phyloP scores from a whole-genome alignment of 805 yeast genomes.

The Candida michaelii region DNA sequence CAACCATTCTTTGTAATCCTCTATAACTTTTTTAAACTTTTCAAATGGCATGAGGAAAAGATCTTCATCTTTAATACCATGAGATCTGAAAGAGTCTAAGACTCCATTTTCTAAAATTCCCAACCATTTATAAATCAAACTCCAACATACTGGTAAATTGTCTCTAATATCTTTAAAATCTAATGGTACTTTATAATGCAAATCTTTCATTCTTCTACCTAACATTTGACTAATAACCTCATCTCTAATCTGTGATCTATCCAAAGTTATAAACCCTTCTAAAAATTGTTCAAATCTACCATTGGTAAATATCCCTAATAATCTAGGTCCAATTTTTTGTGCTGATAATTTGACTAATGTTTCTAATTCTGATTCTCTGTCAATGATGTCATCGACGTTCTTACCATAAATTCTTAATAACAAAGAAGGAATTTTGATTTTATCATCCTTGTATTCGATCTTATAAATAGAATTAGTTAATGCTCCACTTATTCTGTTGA shows the following conservation, averaged over 20 bases:
- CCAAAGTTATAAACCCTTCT: constrained; percentile 76
- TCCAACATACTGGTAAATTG: constrained; percentile 70
- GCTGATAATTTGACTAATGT: constrained; percentile 71
- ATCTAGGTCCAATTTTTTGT: constrained; percentile 81
- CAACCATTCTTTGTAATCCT: constrained; percentile 63
- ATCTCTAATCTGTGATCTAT: constrained; percentile 69
- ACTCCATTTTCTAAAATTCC: constrained; percentile 43
- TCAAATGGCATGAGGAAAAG: constrained; percentile 49
- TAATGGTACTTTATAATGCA: constrained; percentile 77
- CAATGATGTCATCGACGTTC: constrained; percentile 81
- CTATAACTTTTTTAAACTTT: constrained; percentile 48
- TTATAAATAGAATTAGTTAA: constrained; percentile 87
- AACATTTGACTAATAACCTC: constrained; percentile 77
- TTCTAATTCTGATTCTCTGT: constrained; percentile 76
- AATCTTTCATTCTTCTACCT: constrained; percentile 94
- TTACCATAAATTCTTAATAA: constrained; percentile 85
- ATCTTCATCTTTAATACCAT: constrained; percentile 30
- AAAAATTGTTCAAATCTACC: constrained; percentile 94
- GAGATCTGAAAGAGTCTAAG: constrained; percentile 28
- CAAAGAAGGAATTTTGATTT: constrained; percentile 53
- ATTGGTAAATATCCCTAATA: constrained; percentile 85
- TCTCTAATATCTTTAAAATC: constrained; percentile 50
- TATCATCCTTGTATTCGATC: constrained; percentile 53
- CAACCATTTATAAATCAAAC: constrained; percentile 70
- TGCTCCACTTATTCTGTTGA: constrained; percentile 84